Percentiles rank a stretch among this genome's conserved stretches.
These are phyloP conservation scores for Torulaspora microellipsoides DNA, from an alignment of 805 yeast genomes.

Conservation along the genomic window DNA sequence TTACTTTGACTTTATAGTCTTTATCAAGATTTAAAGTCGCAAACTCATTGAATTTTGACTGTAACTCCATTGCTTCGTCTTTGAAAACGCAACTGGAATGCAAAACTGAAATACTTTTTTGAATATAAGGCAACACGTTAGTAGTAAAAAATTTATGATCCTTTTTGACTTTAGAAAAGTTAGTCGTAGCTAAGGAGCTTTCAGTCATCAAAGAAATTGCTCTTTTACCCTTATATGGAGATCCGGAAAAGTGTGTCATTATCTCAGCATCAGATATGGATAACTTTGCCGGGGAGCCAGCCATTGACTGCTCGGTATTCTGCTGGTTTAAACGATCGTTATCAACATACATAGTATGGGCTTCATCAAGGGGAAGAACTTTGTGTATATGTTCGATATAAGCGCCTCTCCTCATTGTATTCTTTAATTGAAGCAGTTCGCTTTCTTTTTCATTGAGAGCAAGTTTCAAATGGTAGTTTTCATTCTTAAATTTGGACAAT, in stretches of 20 bases:
- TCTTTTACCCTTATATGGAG: constrained; percentile 20
- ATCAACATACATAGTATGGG: not conserved
- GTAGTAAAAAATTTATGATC: constrained; percentile 18
- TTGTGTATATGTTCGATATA: constrained; percentile 6
- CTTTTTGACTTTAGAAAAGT: constrained; percentile 12
- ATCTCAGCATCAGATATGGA: constrained; percentile 9
- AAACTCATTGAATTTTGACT: constrained; percentile 14
- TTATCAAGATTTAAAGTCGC: constrained; percentile 7
- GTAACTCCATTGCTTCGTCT: constrained; percentile 17
- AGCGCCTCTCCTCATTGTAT: constrained; percentile 3
- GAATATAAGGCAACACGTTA: constrained; percentile 22
- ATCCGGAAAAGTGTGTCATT: constrained; percentile 20
- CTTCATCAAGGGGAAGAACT: not conserved
- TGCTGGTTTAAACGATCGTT: too few species aligned
- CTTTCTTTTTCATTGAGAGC: constrained; percentile 22
- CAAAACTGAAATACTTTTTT: constrained; percentile 18
- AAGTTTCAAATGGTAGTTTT: constrained; percentile 23
- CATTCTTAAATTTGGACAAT: constrained; percentile 17
- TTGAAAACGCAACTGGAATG: constrained; percentile 20
- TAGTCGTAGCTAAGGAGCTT: constrained; percentile 23
- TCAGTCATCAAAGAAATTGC: constrained; percentile 14
- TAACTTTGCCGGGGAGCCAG: not conserved
- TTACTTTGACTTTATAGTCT: constrained; percentile 8
- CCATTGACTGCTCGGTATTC: not conserved
- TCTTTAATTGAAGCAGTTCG: constrained; percentile 14